phyloP scores from a whole-genome alignment of 768 basidiomycete species.

The Russula virescens region DNA sequence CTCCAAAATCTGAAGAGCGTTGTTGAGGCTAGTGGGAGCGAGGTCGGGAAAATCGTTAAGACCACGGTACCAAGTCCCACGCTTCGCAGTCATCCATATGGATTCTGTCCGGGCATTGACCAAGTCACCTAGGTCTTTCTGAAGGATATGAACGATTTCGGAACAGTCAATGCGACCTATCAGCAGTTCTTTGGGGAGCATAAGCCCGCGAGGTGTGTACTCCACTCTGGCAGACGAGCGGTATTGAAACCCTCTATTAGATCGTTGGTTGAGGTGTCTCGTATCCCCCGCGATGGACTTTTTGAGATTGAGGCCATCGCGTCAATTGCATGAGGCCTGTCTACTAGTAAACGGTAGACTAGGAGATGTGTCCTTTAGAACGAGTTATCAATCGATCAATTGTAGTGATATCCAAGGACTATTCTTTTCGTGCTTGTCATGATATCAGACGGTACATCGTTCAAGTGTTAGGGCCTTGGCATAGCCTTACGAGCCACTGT shows the following conservation, averaged over 20 bases:
- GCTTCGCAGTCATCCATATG: not conserved
- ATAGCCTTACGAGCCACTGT: not conserved
- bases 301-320: constrained; percentile 92
- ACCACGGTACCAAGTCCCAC: constrained; percentile 62
- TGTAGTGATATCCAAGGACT: not conserved
- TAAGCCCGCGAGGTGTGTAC: constrained; percentile 68
- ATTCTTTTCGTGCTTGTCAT: not conserved
- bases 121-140: constrained; percentile 70
- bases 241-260: not conserved
- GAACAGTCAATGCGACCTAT: constrained; percentile 74
- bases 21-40: constrained; percentile 75
- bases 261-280: constrained; percentile 83
- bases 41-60: constrained; percentile 79
- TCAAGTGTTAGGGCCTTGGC: no score
- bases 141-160: constrained; percentile 90
- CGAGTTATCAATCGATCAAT: not conserved
- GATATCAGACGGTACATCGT: no score
- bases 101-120: not conserved
- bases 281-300: constrained; percentile 85
- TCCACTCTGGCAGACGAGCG: not conserved
- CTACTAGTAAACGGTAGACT: not conserved
- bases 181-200: constrained; percentile 80
- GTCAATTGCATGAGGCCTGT: not conserved
- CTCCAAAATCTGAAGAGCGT: constrained; percentile 82
- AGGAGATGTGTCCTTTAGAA: not conserved